Evolutionary conservation across 441 rosid species (phyloP).

Genomic region (Bocquillonia castaneifolia): DNA sequence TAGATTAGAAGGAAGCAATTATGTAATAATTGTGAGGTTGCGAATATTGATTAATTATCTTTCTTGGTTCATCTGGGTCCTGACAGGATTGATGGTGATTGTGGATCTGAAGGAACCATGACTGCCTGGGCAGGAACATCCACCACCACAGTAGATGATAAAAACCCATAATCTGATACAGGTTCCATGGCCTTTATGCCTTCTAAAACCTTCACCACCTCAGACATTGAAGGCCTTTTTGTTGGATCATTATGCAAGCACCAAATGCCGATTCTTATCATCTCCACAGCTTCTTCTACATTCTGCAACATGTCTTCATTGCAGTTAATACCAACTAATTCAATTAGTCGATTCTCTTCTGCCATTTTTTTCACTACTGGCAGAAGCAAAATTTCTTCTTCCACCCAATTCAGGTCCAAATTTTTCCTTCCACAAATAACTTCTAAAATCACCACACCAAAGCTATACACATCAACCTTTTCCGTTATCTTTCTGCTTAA

Average conservation of each 20-base stretch:
- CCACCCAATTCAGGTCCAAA: neutral
- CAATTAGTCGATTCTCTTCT: slow-evolving; percentile 10
- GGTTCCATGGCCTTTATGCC: neutral
- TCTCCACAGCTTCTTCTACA: slow-evolving; percentile 8
- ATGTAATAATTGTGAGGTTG: too few species aligned
- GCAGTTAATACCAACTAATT: slow-evolving; percentile 3
- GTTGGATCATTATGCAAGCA: slow-evolving; percentile 7
- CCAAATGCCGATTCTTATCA: slow-evolving; percentile 14
- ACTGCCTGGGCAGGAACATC: neutral
- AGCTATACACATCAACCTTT: slow-evolving; percentile 21
- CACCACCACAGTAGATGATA: slow-evolving; percentile 6
- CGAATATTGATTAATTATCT: neutral
- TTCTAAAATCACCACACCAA: slow-evolving; percentile 16
- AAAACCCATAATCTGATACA: slow-evolving; percentile 3
- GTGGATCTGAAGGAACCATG: neutral
- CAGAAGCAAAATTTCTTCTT: slow-evolving; percentile 2
- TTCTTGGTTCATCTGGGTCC: slow-evolving; percentile 17
- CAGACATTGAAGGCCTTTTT: slow-evolving; percentile 18
- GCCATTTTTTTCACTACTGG: slow-evolving; percentile 7
- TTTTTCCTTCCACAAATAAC: slow-evolving; percentile 11
- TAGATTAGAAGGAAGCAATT: too few species aligned
- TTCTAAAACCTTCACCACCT: slow-evolving; percentile 16
- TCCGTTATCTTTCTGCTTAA: slow-evolving; percentile 19
- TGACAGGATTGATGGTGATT: slow-evolving; percentile 12
- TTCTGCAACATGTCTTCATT: slow-evolving; percentile 4